phyloP scores from a whole-genome alignment of 768 basidiomycete species.

The Panus rudis region DNA sequence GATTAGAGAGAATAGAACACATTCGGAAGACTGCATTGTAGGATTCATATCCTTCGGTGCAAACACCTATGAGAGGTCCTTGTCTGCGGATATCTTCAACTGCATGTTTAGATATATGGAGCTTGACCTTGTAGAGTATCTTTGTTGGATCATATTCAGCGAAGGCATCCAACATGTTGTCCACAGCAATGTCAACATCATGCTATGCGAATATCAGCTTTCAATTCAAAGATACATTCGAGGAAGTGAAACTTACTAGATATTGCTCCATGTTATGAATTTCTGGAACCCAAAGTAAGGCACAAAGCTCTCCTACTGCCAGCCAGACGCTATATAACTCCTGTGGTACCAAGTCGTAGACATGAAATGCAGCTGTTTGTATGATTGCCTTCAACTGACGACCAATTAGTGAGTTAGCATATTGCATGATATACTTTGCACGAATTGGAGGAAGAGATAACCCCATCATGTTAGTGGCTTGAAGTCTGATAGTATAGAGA shows the following conservation, averaged over 20 bases:
- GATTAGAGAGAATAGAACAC: conserved; percentile 37
- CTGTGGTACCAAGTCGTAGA: conserved; percentile 15
- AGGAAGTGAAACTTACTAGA: conserved; percentile 10
- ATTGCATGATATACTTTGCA: conserved; percentile 37
- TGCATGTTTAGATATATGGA: conserved; percentile 9
- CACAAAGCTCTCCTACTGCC: conserved; percentile 11
- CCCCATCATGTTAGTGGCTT: conserved; percentile 25
- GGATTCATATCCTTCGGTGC: conserved; percentile 34
- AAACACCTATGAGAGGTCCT: conserved; percentile 27
- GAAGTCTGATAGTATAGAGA: conserved; percentile 24
- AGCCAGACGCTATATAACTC: conserved; percentile 14
- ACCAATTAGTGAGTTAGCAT: conserved; percentile 35
- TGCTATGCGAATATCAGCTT: neutral
- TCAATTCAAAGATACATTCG: too few relatives aligned
- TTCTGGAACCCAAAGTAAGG: conserved; percentile 17
- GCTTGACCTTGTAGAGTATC: conserved; percentile 10
- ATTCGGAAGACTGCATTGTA: conserved; percentile 37
- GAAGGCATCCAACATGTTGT: conserved; percentile 20
- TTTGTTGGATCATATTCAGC: conserved; percentile 7
- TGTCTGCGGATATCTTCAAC: conserved; percentile 14
- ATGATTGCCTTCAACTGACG: conserved; percentile 34
- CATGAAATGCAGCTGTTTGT: conserved; percentile 31
- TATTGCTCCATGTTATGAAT: conserved; percentile 16
- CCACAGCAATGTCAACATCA: conserved; percentile 18
- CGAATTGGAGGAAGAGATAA: conserved; percentile 25